These are phyloP conservation scores for Chlamydomonas sphaeroides DNA, from an alignment of 139 green algal genomes.

Conservation along the genomic window DNA sequence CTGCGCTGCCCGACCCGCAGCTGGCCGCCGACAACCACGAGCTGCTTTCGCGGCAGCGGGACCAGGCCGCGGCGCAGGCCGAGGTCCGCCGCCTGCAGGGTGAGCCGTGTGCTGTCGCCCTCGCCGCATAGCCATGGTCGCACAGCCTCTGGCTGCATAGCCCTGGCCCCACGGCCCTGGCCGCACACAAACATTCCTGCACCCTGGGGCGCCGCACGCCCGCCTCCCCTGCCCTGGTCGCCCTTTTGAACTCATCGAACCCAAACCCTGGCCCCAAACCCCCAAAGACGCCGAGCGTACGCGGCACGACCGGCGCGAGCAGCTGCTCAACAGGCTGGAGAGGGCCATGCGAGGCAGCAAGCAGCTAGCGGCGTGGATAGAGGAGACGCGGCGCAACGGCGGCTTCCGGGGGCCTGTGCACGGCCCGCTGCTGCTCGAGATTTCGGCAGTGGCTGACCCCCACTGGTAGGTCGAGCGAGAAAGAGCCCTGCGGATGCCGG, in stretches of 20 bases:
- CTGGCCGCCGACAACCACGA: background rate
- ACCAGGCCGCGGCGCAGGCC: background rate
- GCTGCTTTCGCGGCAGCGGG: background rate
- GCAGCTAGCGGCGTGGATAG: background rate
- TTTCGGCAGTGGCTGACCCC: background rate
- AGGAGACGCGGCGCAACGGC: background rate
- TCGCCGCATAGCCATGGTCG: no score
- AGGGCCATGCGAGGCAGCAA: background rate
- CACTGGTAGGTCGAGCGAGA: no score
- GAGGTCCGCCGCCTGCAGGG: background rate
- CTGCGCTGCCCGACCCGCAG: no score
- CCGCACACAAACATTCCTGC: no score
- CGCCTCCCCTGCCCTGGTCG: no score
- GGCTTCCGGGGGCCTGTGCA: background rate
- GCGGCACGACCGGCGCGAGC: background rate
- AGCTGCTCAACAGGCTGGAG: conserved; percentile 9
- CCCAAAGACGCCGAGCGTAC: background rate
- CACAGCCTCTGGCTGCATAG: no score
- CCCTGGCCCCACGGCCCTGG: no score
- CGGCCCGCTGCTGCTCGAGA: conserved; percentile 27
- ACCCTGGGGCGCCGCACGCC: no score
- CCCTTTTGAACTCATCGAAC: no score
- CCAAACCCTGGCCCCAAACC: no score
- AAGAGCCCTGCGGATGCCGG: no score
- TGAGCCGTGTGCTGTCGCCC: no score